phyloP scores from a whole-genome alignment of 352 stramenopile species.

The Thalassiosira pacifica region DNA sequence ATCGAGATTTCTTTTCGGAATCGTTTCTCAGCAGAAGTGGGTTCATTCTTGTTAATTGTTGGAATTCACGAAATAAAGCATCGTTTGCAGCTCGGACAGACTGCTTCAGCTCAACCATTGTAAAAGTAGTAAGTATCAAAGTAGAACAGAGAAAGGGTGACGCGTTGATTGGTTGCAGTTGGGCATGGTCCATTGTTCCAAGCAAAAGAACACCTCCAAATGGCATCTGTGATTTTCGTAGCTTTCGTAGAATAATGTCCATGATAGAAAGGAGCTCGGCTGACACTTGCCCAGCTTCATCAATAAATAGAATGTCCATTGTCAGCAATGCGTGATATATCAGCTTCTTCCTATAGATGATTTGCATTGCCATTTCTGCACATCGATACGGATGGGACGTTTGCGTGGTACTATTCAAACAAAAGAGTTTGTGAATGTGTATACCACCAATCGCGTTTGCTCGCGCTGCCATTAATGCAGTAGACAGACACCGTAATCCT shows the following conservation, averaged over 20 bases:
- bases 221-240: neutral
- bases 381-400: neutral
- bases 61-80: conserved; percentile 13
- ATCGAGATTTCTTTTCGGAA: neutral
- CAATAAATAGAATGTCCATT: conserved; percentile 28
- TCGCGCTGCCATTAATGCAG: conserved; percentile 15
- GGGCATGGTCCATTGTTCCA: conserved; percentile 35
- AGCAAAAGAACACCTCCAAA: conserved; percentile 42
- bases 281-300: conserved; percentile 20
- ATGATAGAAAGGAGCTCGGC: conserved; percentile 11
- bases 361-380: conserved; percentile 8
- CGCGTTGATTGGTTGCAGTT: conserved; percentile 22
- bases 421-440: conserved; percentile 37
- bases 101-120: conserved; percentile 30
- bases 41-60: conserved; percentile 34
- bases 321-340: conserved; percentile 18
- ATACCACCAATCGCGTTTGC: conserved; percentile 16
- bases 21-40: neutral
- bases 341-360: neutral
- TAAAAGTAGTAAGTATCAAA: conserved; percentile 29
- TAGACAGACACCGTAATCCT: conserved; percentile 18
- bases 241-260: conserved; percentile 30
- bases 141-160: conserved; percentile 26
- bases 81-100: conserved; percentile 37
- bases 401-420: neutral